Evolutionary conservation across 1,139 yeast species (phyloP), one percentile per base, ranked within the genome.

Genomic region (Blastobotrys apis): DNA sequence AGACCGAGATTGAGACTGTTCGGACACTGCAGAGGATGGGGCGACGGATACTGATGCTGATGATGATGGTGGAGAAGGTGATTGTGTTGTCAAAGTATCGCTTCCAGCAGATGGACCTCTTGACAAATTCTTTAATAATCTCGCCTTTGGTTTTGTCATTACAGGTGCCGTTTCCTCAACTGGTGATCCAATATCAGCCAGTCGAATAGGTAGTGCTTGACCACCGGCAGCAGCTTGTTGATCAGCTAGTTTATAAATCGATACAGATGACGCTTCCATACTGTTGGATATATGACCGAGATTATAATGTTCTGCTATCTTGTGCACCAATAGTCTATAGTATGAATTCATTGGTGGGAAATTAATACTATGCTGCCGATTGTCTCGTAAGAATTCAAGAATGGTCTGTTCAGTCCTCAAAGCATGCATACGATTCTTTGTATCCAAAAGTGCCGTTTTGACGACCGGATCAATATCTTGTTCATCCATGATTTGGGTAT

Each of bases 251-350:
- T 53, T 68, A 50, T 59, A 68, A 12, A 67, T 53, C n/a, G 67
- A 67, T 53, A 77, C 74, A 10, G 78, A 67, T 30, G 64, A 65
- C 6, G 77, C 77, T 16, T 39, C 37, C 6, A 15, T 6, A 9
- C 13, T 19, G 26, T 73, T 67, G 25, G 75, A 54, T 5, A 69
- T 68, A 53, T 78, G 84, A 15, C 76, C 78, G 45, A 83, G 61
- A 22, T 71, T 67, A 57, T 82, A 81, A 59, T 81, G 81, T 33
- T 80, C 83, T 13, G 88, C 84, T 26, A 81, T 64, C 51, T 82
- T 84, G 60, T 83, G 88, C 1, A 82, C 73, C 44, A 83, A 63
- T 32, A 83, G 64, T 52, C 90, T 65, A 53, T 78, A 80, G 59
- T 80, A 83, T 1, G 86, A 79, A 60, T 83, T 83, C 71, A 78